phyloP scores from a whole-genome alignment of 768 basidiomycete species.

The Naganishia friedmannii region DNA sequence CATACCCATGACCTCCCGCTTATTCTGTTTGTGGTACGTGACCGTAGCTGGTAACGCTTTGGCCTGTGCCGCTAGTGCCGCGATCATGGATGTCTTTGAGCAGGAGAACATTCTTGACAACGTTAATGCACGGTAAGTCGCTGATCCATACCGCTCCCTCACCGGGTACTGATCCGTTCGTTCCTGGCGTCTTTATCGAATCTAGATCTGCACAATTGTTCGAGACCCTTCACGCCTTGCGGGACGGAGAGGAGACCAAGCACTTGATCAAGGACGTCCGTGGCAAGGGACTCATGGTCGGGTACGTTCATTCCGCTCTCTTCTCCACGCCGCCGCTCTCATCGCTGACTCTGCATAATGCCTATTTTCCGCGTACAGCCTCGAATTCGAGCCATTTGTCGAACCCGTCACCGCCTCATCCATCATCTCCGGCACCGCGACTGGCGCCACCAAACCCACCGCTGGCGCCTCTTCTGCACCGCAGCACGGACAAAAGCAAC shows the following conservation, averaged over 20 bases:
- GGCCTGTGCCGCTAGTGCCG: conserved; percentile 83
- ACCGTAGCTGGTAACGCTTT: conserved; percentile 86
- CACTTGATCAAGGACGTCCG: conserved; percentile 78
- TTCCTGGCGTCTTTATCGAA: background rate
- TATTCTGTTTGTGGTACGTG: background rate
- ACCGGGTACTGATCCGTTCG: no score
- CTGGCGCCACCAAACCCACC: conserved; percentile 39
- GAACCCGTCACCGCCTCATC: conserved; percentile 46
- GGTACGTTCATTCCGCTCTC: conserved; percentile 51
- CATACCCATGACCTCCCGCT: background rate
- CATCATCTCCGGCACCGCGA: conserved; percentile 59
- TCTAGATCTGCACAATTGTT: conserved; percentile 71
- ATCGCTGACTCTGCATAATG: no score
- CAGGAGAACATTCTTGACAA: conserved; percentile 81
- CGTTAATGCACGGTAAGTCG: conserved; percentile 64
- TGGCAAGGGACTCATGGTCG: conserved; percentile 85
- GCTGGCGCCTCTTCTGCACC: conserved; percentile 33
- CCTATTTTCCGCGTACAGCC: conserved; percentile 29
- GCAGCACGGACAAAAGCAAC: conserved; percentile 43
- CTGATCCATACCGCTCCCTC: no score
- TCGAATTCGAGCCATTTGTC: conserved; percentile 35
- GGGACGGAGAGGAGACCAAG: conserved; percentile 58
- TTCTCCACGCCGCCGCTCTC: conserved; percentile 52
- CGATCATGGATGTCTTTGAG: conserved; percentile 70
- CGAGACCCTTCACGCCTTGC: conserved; percentile 60